phyloP scores from a whole-genome alignment of 2,329 filamentous ascomycete species.

The Thermochaetoides dissita region DNA sequence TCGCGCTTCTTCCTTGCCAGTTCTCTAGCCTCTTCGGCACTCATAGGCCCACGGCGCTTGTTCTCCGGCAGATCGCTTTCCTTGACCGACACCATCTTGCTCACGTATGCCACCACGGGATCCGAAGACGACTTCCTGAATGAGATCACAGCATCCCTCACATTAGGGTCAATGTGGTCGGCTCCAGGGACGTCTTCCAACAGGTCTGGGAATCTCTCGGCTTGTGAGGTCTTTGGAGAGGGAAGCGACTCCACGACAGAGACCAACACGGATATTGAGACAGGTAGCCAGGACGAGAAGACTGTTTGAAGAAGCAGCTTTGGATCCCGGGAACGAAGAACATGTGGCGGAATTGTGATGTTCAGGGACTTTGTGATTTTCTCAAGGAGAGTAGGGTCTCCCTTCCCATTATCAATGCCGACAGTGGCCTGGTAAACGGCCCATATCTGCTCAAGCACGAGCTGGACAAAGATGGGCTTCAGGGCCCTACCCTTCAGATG shows the following conservation, averaged over 20 bases:
- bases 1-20: constrained; percentile 77
- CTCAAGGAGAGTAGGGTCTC: constrained; percentile 68
- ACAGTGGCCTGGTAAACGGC: constrained; percentile 84
- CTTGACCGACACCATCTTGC: constrained; percentile 93
- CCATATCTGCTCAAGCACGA: constrained; percentile 93
- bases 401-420: constrained; percentile 67
- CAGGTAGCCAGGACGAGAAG: constrained; percentile 78
- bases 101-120: constrained; percentile 86
- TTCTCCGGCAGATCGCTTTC: constrained; percentile 86
- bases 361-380: constrained; percentile 90
- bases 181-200: constrained; percentile 68
- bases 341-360: constrained; percentile 70
- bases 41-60: constrained; percentile 63
- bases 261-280: constrained; percentile 84
- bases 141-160: constrained; percentile 68
- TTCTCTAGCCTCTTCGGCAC: constrained; percentile 78
- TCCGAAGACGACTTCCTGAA: constrained; percentile 59
- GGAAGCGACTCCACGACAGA: constrained; percentile 89
- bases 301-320: constrained; percentile 72
- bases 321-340: constrained; percentile 71
- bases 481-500: constrained; percentile 83
- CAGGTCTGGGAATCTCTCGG: constrained; percentile 62
- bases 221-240: constrained; percentile 68
- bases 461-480: constrained; percentile 94
- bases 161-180: constrained; percentile 49